Evolutionary conservation across 331 rosid species (phyloP), one percentile per base, ranked within the genome.

Genomic region (Stylosanthes scabra): DNA sequence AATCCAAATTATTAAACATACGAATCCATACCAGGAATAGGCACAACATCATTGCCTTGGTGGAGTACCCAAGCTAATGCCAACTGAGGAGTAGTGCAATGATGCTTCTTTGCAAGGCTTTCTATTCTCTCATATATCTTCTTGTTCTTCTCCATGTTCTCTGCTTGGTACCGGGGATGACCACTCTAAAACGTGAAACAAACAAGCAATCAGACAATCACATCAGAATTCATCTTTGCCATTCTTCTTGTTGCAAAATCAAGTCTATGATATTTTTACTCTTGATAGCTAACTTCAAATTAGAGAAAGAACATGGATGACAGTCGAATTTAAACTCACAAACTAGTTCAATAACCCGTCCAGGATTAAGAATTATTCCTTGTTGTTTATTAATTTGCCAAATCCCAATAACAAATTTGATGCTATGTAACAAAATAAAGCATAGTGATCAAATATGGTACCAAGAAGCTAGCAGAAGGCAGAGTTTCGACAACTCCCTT

Each of bases 131-230:
- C 63, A 58, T 78, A 91, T 9, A 88, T 54, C 5, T 8, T 76
- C 75, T 77, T 88, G 83, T 87, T 87, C 67, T 80, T 89, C 44
- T 83, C 82, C 77, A 87, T 61, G 71, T 89, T 89, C 74, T 83
- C 88, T 59, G 75, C 88, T 14, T 11, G 74, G 66, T 84, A 72
- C 28, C 91, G 82, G 27, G 89, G 91, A 71, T 82, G 86, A 2
- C 56, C 0, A 4, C 29, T 75, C 91, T 87, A 9, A 64, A 2
- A 27, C 7, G 41, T 16, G 7, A 51, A 51, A 69, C 39, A 61
- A 61, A 63, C 46, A 20, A 56, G n/a, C 1, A 9, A 58, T 70
- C 52, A 72, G 60, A 59, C 12, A 41, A 12, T n/a, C 4, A 15
- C 1, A 27, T 25, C 4, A 15, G 3, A 27, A 11, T 9, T 56